A percentile compares a stretch with the other conserved stretches of the same genome.
Conservation (phyloP, 1,284 basidiomycete species). For the Trichosporon inkin region DNA sequence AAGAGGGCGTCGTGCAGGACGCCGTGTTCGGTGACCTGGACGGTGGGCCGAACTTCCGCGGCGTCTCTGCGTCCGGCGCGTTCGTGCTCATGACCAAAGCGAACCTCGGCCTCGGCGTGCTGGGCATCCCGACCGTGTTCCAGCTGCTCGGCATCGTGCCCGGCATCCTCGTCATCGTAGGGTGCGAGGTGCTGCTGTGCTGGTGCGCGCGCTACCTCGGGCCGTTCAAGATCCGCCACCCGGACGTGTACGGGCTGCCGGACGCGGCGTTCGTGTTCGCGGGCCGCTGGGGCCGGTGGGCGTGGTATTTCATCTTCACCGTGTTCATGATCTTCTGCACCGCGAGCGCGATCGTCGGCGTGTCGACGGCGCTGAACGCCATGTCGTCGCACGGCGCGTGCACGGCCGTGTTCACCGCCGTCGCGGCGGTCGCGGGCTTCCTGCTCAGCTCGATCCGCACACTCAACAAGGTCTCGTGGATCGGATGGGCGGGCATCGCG, state of each 20-base stretch:
- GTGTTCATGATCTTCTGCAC: constrained; percentile 28
- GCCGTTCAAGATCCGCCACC: constrained; percentile 28
- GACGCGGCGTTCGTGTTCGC: constrained; percentile 31
- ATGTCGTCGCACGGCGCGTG: constrained; percentile 37
- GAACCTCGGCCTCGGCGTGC: constrained; percentile 39
- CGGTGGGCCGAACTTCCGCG: constrained; percentile 31
- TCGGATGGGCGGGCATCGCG: constrained; percentile 42
- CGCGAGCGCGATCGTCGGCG: constrained; percentile 31
- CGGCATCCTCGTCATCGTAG: constrained; percentile 33
- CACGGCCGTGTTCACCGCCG: constrained; percentile 39
- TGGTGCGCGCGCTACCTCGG: constrained; percentile 25
- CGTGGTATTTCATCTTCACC: constrained; percentile 24
- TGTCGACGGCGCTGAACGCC: constrained; percentile 37
- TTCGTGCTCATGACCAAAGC: constrained; percentile 32
- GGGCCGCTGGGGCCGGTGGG: constrained; percentile 28
- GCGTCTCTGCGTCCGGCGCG: constrained; percentile 19
- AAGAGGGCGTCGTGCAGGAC: constrained; percentile 16
- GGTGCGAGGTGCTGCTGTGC: constrained; percentile 30
- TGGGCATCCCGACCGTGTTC: constrained; percentile 36
- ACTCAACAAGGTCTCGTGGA: constrained; percentile 34
- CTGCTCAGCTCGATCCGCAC: constrained; percentile 38
- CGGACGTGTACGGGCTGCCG: constrained; percentile 27
- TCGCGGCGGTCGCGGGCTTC: constrained; percentile 31
- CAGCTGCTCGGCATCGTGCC: constrained; percentile 34
- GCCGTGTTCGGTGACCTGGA: constrained; percentile 32